phyloP scores from a whole-genome alignment of 1,284 basidiomycete species.

The Megacollybia platyphylla region DNA sequence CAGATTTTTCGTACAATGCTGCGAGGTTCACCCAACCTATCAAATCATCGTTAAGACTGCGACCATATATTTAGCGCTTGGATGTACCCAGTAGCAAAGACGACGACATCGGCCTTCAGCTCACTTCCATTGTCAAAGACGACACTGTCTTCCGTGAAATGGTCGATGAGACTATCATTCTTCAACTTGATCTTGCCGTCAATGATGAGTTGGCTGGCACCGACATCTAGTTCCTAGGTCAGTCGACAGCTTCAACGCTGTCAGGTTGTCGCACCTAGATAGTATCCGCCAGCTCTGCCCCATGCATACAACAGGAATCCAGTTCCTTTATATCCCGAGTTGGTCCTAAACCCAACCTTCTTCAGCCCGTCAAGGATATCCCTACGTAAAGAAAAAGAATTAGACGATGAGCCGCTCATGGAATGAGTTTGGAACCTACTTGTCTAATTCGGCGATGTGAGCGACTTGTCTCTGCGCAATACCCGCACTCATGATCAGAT shows the following conservation, averaged over 20 bases:
- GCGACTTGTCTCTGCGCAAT: no score
- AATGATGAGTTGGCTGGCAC: conserved; percentile 22
- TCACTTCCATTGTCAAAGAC: conserved; percentile 32
- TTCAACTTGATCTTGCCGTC: conserved; percentile 40
- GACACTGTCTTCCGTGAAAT: conserved; percentile 24
- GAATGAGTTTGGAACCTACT: background rate
- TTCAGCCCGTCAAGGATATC: conserved; percentile 17
- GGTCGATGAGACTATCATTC: conserved; percentile 25
- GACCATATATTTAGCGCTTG: background rate
- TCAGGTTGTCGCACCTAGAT: conserved; percentile 17
- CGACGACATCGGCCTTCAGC: conserved; percentile 32
- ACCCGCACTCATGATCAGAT: background rate
- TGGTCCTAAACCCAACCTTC: conserved; percentile 16
- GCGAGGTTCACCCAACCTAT: background rate
- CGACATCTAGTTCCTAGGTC: background rate
- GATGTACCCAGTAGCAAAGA: conserved; percentile 39
- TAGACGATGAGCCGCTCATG: background rate
- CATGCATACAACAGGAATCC: conserved; percentile 17
- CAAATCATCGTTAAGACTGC: background rate
- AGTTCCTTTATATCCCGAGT: conserved; percentile 14
- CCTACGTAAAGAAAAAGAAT: conserved; percentile 9
- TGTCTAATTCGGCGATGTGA: conserved; percentile 5
- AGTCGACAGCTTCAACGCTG: no score
- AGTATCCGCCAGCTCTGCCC: conserved; percentile 28
- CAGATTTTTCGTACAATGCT: conserved; percentile 7